phyloP scores from a whole-genome alignment of 352 stramenopile species.

The Phytopythium oedochilum region DNA sequence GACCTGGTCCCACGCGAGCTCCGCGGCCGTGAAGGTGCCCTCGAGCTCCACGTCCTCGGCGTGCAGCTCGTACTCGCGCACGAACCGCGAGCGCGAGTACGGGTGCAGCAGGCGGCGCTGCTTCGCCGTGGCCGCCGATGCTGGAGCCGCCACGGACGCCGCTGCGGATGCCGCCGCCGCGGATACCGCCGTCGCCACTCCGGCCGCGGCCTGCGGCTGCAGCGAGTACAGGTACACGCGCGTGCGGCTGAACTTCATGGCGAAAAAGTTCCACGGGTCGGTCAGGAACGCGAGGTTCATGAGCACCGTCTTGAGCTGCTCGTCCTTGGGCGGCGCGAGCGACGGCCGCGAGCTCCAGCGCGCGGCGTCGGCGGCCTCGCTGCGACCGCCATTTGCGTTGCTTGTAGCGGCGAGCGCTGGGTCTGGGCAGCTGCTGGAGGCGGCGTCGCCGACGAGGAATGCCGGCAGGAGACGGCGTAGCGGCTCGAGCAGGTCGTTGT shows the following conservation, averaged over 20 bases:
- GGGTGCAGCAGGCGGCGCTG: slow-evolving; percentile 44
- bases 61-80: slow-evolving; percentile 42
- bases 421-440: too few species aligned
- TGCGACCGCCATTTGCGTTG: neutral
- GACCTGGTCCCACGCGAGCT: slow-evolving; percentile 43
- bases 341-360: slow-evolving; percentile 4
- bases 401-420: neutral
- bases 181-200: too few species aligned
- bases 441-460: neutral
- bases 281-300: slow-evolving; percentile 60
- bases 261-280: slow-evolving; percentile 46
- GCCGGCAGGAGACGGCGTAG: slow-evolving; percentile 18
- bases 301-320: slow-evolving; percentile 33
- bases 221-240: slow-evolving; percentile 37
- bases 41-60: slow-evolving; percentile 35
- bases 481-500: slow-evolving; percentile 34
- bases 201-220: neutral
- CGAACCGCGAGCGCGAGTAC: slow-evolving; percentile 40
- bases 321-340: slow-evolving; percentile 3
- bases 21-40: slow-evolving; percentile 39
- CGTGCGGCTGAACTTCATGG: slow-evolving; percentile 41
- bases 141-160: neutral
- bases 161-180: too few species aligned
- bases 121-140: slow-evolving; percentile 6
- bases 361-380: neutral